Evolutionary conservation across 768 basidiomycete genomes (phyloP).

Genomic region (Lactarius tabidus): DNA sequence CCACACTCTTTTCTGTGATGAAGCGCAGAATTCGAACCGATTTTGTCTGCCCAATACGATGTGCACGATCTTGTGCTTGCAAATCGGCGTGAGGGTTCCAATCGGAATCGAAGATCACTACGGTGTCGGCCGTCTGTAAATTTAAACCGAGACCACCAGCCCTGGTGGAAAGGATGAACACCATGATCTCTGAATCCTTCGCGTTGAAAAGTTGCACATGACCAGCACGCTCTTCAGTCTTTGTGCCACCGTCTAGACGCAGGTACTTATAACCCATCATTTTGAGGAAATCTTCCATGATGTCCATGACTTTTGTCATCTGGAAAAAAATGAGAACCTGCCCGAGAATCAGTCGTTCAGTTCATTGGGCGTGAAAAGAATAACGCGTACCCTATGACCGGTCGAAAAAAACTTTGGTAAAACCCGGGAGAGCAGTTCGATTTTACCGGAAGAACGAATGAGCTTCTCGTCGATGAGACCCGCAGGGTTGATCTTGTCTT

Average conservation of each 20-base stretch:
- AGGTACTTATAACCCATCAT: slow-evolving; percentile 84
- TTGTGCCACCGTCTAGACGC: slow-evolving; percentile 93
- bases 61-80: slow-evolving; percentile 98
- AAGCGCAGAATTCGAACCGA: slow-evolving; percentile 95
- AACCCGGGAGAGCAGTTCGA: slow-evolving; percentile 86
- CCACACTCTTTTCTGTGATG: slow-evolving; percentile 97
- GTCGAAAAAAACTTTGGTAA: slow-evolving; percentile 93
- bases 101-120: slow-evolving; percentile 82
- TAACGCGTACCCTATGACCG: slow-evolving; percentile 69
- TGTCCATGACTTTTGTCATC: slow-evolving; percentile 99
- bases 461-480: slow-evolving; percentile 82
- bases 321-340: slow-evolving; percentile 99
- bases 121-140: slow-evolving; percentile 86
- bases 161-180: slow-evolving; percentile 92
- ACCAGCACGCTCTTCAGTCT: slow-evolving; percentile 89
- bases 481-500: slow-evolving; percentile 86
- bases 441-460: slow-evolving; percentile 85
- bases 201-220: slow-evolving; percentile 88
- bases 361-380: slow-evolving; percentile 6
- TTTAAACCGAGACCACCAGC: slow-evolving; percentile 95
- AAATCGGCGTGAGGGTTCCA: slow-evolving; percentile 99
- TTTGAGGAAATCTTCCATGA: slow-evolving; percentile 93
- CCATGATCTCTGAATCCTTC: slow-evolving; percentile 78
- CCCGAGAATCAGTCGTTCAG: neutral
- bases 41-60: slow-evolving; percentile 99